Evolutionary conservation across 495 filamentous ascomycete species (phyloP), one percentile per base, ranked within the genome.

Genomic region (Penicillium salamii): DNA sequence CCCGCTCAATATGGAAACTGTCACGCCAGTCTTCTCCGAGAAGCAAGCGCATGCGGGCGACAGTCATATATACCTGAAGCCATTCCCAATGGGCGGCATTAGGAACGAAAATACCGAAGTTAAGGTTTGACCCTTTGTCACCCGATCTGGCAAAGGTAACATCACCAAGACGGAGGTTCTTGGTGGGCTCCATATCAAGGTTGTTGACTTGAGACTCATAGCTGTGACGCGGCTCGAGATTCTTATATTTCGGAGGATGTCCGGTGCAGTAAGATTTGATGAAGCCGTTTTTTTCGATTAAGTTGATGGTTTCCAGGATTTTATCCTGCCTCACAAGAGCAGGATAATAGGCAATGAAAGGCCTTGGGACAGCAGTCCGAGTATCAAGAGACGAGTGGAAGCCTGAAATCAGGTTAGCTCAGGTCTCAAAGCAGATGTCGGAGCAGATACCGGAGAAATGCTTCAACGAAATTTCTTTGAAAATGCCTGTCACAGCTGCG

Each of bases 91-190:
- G 57, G 7, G 58, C 55, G 9, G 54, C 29, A 23, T 68, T 43
- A 18, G 55, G 57, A 7, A 71, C 65, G 42, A 70, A 79, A 40
- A 80, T 59, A 0, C 78, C 76, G n/a, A 74, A 55, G 39, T 80
- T 80, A 24, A 71, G 58, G 46, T 82, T 72, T 7, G 55, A 63
- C 2, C 66, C 73, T 49, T 81, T 79, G 50, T 81, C 77, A 14
- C 76, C 77, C 4, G 76, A 79, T 18, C 77, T 59, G 12, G 62
- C 71, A 1, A 69, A 64, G 7, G 56, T 63, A 35, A 78, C 51
- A 37, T 69, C 66, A 1, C 76, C 74, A 0, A 79, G 58, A 5
- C 60, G 64, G 13, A 57, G 50, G 7, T 20, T 42, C 13, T 18
- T 26, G 1, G 36, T 23, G 14, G 31, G n/a, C n/a, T n/a, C n/a